Conservation (phyloP, 192 early-diverging fungal genomes). For the Coemansia sp. region DNA sequence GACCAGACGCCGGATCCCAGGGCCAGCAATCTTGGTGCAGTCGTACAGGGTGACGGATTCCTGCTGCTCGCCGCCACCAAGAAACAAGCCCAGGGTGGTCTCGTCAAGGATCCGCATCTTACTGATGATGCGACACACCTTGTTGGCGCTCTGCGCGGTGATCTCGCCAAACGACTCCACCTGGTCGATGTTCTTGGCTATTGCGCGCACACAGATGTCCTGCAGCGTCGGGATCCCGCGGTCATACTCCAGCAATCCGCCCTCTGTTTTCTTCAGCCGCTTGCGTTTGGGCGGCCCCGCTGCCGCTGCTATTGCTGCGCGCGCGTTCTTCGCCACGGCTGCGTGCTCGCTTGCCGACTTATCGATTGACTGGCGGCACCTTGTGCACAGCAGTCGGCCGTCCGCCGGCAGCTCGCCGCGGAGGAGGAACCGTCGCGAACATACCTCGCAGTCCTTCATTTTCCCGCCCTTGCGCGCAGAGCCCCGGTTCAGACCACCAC, state of each 20-base stretch:
- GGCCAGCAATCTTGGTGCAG: slow-evolving; percentile 66
- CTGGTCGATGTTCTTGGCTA: slow-evolving; percentile 75
- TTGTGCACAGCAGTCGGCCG: slow-evolving; percentile 23
- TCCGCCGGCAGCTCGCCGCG: slow-evolving; percentile 18
- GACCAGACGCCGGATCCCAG: slow-evolving; percentile 61
- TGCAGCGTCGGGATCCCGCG: slow-evolving; percentile 60
- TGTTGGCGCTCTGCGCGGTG: slow-evolving; percentile 62
- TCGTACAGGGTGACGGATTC: slow-evolving; percentile 70
- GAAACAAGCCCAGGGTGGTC: slow-evolving; percentile 68
- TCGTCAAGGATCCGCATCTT: slow-evolving; percentile 69
- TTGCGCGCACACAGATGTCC: slow-evolving; percentile 66
- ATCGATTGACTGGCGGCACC: slow-evolving; percentile 41
- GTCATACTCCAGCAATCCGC: slow-evolving; percentile 56
- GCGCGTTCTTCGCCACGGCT: slow-evolving; percentile 18
- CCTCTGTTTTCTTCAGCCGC: slow-evolving; percentile 43
- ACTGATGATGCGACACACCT: slow-evolving; percentile 75
- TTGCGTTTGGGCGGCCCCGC: slow-evolving; percentile 9
- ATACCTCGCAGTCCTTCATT: slow-evolving; percentile 46
- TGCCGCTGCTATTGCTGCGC: neutral
- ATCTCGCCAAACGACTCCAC: slow-evolving; percentile 88
- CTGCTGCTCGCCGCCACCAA: slow-evolving; percentile 56
- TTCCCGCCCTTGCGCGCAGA: slow-evolving; percentile 50
- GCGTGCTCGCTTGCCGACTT: slow-evolving; percentile 13
- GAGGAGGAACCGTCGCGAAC: slow-evolving; percentile 37
- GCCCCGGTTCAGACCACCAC: slow-evolving; percentile 37